These are phyloP conservation scores for Neohortaea acidophila DNA, from an alignment of 495 filamentous ascomycete species.

Conservation along the genomic window DNA sequence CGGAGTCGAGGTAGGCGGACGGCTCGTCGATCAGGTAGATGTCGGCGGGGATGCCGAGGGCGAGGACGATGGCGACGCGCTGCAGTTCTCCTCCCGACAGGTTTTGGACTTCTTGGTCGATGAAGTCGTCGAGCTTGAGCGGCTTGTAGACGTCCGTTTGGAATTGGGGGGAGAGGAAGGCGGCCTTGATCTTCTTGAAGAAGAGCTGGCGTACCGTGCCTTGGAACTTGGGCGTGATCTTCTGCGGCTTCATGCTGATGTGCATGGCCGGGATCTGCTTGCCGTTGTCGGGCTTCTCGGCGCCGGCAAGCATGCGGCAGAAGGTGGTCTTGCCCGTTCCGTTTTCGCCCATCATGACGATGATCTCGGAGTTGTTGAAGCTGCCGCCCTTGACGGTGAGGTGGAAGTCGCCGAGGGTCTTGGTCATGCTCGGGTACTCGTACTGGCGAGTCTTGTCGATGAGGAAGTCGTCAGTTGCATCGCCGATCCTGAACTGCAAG, in stretches of 20 bases:
- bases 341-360: constrained; percentile 99
- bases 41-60: constrained; percentile 88
- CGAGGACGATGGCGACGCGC: constrained; percentile 92
- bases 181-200: constrained; percentile 93
- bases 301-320: constrained; percentile 88
- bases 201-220: constrained; percentile 90
- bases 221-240: constrained; percentile 93
- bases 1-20: constrained; percentile 87
- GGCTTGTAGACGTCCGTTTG: constrained; percentile 99
- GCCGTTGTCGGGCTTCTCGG: constrained; percentile 68
- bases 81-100: constrained; percentile 98
- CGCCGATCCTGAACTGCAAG: constrained; percentile 87
- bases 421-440: constrained; percentile 77
- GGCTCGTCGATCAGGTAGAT: constrained; percentile 98
- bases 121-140: constrained; percentile 93
- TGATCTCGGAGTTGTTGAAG: constrained; percentile 95
- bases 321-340: constrained; percentile 95
- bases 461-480: constrained; percentile 81
- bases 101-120: constrained; percentile 98
- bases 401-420: constrained; percentile 82
- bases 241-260: constrained; percentile 99
- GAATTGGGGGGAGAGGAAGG: constrained; percentile 92
- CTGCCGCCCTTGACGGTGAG: constrained; percentile 63
- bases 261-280: constrained; percentile 76
- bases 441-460: constrained; percentile 74